A percentile compares a stretch with the other conserved stretches of the same genome.
These are phyloP conservation scores for Trichocomaceae sp. DNA, from an alignment of 2,329 filamentous ascomycete genomes.

Conservation along the genomic window DNA sequence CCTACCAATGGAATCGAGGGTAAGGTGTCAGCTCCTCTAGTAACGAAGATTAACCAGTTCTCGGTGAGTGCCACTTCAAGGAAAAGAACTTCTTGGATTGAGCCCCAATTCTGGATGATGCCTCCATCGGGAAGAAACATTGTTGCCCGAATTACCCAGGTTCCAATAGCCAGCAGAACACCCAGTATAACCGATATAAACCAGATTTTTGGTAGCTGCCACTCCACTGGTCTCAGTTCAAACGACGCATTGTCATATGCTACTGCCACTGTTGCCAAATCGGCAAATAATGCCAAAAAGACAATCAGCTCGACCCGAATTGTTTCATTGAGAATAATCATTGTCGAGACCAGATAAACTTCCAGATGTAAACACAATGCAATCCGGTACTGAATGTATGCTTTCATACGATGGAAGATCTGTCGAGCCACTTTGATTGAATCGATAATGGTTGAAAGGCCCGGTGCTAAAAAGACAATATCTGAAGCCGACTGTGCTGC, in stretches of 20 bases:
- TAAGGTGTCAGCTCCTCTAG: constrained; percentile 68
- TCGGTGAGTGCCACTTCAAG: constrained; percentile 84
- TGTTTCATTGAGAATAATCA: constrained; percentile 75
- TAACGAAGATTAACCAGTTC: constrained; percentile 97
- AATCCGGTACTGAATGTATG: constrained; percentile 71
- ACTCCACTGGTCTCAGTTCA: constrained; percentile 68
- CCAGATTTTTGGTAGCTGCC: constrained; percentile 79
- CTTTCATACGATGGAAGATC: constrained; percentile 73
- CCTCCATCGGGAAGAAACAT: constrained; percentile 65
- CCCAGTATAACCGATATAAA: constrained; percentile 58
- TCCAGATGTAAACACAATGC: constrained; percentile 67
- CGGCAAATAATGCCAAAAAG: constrained; percentile 72
- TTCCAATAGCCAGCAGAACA: constrained; percentile 60
- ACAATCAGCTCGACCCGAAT: constrained; percentile 68
- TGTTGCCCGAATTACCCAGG: constrained; percentile 67
- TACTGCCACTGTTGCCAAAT: constrained; percentile 71
- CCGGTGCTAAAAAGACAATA: constrained; percentile 67
- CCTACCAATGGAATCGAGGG: constrained; percentile 66
- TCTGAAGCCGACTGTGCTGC: constrained; percentile 66
- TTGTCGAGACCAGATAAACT: constrained; percentile 69
- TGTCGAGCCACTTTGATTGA: constrained; percentile 68
- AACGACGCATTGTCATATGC: constrained; percentile 81
- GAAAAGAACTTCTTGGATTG: constrained; percentile 74
- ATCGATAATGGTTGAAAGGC: constrained; percentile 63
- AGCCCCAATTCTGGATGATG: constrained; percentile 67